Conservation (phyloP, 768 basidiomycete species). For the Xerocomus spinulosus region DNA sequence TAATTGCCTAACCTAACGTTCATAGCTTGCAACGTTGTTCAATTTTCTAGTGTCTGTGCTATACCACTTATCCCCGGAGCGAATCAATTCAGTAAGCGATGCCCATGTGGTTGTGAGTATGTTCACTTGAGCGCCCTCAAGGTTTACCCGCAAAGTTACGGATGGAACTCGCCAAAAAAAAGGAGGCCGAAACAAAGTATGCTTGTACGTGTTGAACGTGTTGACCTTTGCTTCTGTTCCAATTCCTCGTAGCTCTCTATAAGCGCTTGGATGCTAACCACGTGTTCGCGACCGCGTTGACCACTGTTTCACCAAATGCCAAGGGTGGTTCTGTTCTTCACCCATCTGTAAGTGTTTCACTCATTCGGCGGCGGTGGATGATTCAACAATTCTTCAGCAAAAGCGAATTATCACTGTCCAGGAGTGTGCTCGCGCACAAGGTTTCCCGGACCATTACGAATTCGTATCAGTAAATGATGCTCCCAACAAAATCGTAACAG, state of each 20-base stretch:
- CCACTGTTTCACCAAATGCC: slow-evolving; percentile 45
- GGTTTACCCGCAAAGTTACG: slow-evolving; percentile 42
- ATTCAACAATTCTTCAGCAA: slow-evolving; percentile 45
- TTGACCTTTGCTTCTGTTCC: slow-evolving; percentile 1
- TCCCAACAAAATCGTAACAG: slow-evolving; percentile 36
- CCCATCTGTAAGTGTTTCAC: slow-evolving; percentile 36
- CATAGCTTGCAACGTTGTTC: neutral
- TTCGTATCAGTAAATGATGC: slow-evolving; percentile 47
- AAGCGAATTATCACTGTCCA: slow-evolving; percentile 61
- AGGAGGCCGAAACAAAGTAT: slow-evolving; percentile 23
- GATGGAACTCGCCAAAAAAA: slow-evolving; percentile 32
- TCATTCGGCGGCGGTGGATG: neutral
- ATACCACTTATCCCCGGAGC: slow-evolving; percentile 51
- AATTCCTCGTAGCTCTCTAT: slow-evolving; percentile 41
- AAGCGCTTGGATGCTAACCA: slow-evolving; percentile 50
- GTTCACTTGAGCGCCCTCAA: slow-evolving; percentile 14
- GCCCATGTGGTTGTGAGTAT: neutral
- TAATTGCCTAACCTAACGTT: slow-evolving; percentile 25
- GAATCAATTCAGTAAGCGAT: slow-evolving; percentile 45
- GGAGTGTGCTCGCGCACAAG: slow-evolving; percentile 72
- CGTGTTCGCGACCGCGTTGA: slow-evolving; percentile 63
- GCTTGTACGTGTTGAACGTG: slow-evolving; percentile 19
- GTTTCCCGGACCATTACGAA: slow-evolving; percentile 69
- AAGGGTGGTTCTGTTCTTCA: slow-evolving; percentile 46
- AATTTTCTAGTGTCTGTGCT: slow-evolving; percentile 40